Percentiles rank a stretch among this genome's conserved stretches.
Evolutionary conservation across 2,329 filamentous ascomycete genomes (phyloP).

Genomic region (Fusarium multiceps): DNA sequence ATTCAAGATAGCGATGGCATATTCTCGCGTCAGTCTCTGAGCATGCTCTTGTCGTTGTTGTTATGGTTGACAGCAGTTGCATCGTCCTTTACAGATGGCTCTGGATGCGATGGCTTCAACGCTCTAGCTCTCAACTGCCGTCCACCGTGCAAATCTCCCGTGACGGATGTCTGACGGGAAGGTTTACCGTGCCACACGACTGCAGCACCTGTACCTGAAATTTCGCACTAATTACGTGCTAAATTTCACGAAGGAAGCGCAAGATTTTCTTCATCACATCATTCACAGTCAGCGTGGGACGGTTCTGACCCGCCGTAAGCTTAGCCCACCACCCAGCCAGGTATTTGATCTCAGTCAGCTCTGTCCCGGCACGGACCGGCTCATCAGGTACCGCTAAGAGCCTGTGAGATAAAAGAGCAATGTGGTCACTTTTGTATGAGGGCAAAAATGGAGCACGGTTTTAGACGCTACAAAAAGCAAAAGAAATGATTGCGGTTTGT

Average conservation of each 20-base stretch:
- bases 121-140: not conserved
- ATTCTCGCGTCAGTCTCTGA: not conserved
- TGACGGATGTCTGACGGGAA: not conserved
- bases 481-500: slow-evolving; percentile 10
- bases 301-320: not conserved
- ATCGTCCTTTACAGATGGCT: too few species aligned
- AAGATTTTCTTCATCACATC: not conserved
- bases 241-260: not conserved
- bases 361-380: not conserved
- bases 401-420: not conserved
- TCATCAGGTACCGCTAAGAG: not conserved
- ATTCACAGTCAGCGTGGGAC: not conserved
- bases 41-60: not conserved
- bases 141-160: not conserved
- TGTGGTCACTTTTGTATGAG: not conserved
- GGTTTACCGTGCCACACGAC: not conserved
- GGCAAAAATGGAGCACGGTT: not conserved
- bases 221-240: not conserved
- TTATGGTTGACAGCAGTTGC: not conserved
- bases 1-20: not conserved
- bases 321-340: not conserved
- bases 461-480: not conserved
- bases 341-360: not conserved
- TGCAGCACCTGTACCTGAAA: not conserved
- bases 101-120: not conserved